Base-by-base conservation (phyloP, 345 rosid genomes). In the Rhizophora mangle region DNA sequence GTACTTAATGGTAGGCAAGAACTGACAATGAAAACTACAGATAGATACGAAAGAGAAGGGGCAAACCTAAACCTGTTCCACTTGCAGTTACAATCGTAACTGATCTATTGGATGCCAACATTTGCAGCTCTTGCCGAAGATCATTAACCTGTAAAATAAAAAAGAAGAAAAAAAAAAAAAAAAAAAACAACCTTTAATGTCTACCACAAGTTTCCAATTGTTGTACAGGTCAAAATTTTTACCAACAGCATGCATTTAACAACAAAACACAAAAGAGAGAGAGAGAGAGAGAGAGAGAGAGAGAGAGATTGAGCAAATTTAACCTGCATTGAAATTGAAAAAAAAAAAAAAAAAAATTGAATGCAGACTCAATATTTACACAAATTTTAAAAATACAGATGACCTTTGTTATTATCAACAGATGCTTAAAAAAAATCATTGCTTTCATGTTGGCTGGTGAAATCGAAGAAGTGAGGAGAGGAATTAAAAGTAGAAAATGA, bases 31-130 rank as follows among this genome's bases (percentile, higher is more conserved):
- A 11, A 43, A 43, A 13, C 32, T 54, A 61, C 22, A n/a, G 29
- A 46, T 49, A 24, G 34, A 78, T 19, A 51, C 19, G 36, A 51
- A 63, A 64, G 43, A 59, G 55, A 68, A 71, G 53, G 62, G 31
- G 13, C 57, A 60, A 65, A 73, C 30, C 57, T 59, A 67, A 54
- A 95, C 98, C 94, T 88, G 84, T 71, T 76, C 92, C 89, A 68
- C 72, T 79, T 60, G 87, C 71, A 70, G 96, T 87, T 66, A 92
- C 80, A 65, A 96, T 87, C 15, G 91, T 90, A 69, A 96, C 63
- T 69, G 93, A 78, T 75, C 90, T 80, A 52, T 71, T 86, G 65
- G 91, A 79, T 27, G 86, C 70, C 72, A 96, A 66, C 60, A 80
- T 62, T 74, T 81, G 85, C 80, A 92, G 83, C 78, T 96, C 93